Evolutionary conservation across 2,329 filamentous ascomycete genomes (phyloP).

Genomic region (Furcasterigmium furcatum): DNA sequence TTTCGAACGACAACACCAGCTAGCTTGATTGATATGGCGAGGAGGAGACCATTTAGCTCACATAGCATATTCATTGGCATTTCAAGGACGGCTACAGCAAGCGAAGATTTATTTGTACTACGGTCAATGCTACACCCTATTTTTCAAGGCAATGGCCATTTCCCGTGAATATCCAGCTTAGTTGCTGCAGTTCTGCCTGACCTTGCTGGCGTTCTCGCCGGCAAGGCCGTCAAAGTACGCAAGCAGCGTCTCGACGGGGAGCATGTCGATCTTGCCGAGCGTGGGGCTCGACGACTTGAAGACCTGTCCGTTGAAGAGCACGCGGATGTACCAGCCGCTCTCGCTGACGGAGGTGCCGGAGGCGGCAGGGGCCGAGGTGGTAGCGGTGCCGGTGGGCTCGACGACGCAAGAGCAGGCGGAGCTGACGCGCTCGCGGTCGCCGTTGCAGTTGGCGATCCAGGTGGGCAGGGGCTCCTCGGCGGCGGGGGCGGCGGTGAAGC

Average conservation of each 20-base stretch:
- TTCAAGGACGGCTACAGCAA: background rate
- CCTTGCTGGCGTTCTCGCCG: slow-evolving; percentile 44
- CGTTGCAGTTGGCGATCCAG: slow-evolving; percentile 21
- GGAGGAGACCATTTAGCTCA: background rate
- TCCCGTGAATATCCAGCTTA: slow-evolving; percentile 7
- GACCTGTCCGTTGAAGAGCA: slow-evolving; percentile 68
- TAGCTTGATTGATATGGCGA: background rate
- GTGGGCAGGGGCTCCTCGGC: slow-evolving; percentile 13
- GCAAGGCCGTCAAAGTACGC: slow-evolving; percentile 70
- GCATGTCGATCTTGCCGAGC: slow-evolving; percentile 68
- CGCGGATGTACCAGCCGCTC: slow-evolving; percentile 52
- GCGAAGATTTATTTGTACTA: background rate
- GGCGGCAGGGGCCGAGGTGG: slow-evolving; percentile 4
- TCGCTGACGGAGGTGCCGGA: slow-evolving; percentile 8
- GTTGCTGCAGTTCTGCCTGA: slow-evolving; percentile 30
- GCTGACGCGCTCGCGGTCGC: slow-evolving; percentile 14
- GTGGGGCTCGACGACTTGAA: slow-evolving; percentile 65
- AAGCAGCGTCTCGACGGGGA: slow-evolving; percentile 62
- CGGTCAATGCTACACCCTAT: background rate
- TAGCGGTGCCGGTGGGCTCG: slow-evolving; percentile 8
- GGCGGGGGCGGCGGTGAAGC: slow-evolving; percentile 11
- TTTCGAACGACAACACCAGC: slow-evolving; percentile 37
- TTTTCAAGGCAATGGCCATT: background rate
- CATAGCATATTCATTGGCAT: slow-evolving; percentile 4
- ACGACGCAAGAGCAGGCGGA: slow-evolving; percentile 24